A percentile compares a stretch with the other conserved stretches of the same genome.
Evolutionary conservation across 768 basidiomycete genomes (phyloP).

Genomic region (Gyrodon lividus): DNA sequence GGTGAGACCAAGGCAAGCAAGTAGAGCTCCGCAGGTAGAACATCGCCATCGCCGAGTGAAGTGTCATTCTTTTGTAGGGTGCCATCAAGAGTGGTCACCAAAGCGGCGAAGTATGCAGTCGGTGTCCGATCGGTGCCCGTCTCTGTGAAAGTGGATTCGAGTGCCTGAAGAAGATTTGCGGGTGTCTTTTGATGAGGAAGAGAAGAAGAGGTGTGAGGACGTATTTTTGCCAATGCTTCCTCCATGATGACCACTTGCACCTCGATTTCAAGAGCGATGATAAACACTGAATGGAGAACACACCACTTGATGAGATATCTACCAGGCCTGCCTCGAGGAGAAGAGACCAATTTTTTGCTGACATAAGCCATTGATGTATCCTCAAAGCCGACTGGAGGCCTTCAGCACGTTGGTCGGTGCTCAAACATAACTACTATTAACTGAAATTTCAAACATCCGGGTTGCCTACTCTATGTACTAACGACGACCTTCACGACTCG

Average conservation of each 20-base stretch:
- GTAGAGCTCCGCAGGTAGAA: constrained; percentile 35
- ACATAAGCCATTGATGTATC: constrained; percentile 24
- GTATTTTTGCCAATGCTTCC: constrained; percentile 74
- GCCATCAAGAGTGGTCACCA: constrained; percentile 81
- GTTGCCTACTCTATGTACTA: not conserved
- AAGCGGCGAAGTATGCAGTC: constrained; percentile 93
- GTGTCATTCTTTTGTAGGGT: constrained; percentile 61
- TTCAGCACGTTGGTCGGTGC: not conserved
- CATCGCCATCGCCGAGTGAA: constrained; percentile 69
- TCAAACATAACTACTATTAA: not conserved
- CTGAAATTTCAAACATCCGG: not conserved
- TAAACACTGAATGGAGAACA: not conserved
- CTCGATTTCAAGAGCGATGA: not conserved
- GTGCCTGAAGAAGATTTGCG: constrained; percentile 77
- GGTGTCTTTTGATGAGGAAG: constrained; percentile 89
- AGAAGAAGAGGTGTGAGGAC: constrained; percentile 78
- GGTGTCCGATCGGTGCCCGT: constrained; percentile 65
- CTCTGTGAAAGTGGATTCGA: constrained; percentile 79
- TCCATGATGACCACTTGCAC: constrained; percentile 44
- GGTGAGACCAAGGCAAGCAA: constrained; percentile 33
- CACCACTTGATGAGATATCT: too few relatives aligned
- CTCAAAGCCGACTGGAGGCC: not conserved
- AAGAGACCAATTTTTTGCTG: constrained; percentile 32
- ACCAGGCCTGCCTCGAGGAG: too few relatives aligned
- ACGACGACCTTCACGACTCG: constrained; percentile 5